Base-by-base conservation (phyloP, 257 asterid genomes). In the Penstemon barbatus region DNA sequence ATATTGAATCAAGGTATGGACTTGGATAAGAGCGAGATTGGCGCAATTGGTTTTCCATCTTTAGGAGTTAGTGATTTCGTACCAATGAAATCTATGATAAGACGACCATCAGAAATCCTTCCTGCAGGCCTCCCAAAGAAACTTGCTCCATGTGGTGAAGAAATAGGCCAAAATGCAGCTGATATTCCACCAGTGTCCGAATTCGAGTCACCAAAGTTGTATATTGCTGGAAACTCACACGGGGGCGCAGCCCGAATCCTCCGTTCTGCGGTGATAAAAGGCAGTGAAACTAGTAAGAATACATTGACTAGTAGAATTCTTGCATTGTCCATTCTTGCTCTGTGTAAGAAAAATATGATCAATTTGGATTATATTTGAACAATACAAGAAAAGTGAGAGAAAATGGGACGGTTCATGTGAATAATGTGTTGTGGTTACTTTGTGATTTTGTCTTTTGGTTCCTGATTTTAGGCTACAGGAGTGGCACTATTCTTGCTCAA, bases 151-250 rank as follows among this genome's bases (percentile, higher is more conserved):
- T 68, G 70, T 0, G 94, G 90, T 3, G 79, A 54, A 0, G 81
- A 74, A 61, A 72, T 49, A 6, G 87, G 85, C 7, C 66, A 68
- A 70, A 87, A 87, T 15, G 80, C 79, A 0, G 88, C 90, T 7
- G 90, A 74, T 13, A 79, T 70, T 0, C 82, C 89, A 5, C 94
- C 90, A 7, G 90, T 84, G 12, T 87, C 94, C 0, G 90, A 84
- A 70, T 82, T 87, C 0, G 89, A 80, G 72, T 87, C 90, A 1
- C 90, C 88, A 8, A 87, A 87, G 70, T 87, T 84, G 81, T 80
- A 87, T 6, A 82, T 71, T 6, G 86, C 89, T 4, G 87, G 94
- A 58, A 78, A 80, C 6, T 81, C 57, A 41, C 94, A 84, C 7
- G 78, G 78, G 25, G 85, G 62, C 33, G 51, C n/a, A 5, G 74